Percentiles rank a stretch among this genome's conserved stretches.
Evolutionary conservation across 148 eudicot species (phyloP).

Genomic region (Vaccinium darrowii): DNA sequence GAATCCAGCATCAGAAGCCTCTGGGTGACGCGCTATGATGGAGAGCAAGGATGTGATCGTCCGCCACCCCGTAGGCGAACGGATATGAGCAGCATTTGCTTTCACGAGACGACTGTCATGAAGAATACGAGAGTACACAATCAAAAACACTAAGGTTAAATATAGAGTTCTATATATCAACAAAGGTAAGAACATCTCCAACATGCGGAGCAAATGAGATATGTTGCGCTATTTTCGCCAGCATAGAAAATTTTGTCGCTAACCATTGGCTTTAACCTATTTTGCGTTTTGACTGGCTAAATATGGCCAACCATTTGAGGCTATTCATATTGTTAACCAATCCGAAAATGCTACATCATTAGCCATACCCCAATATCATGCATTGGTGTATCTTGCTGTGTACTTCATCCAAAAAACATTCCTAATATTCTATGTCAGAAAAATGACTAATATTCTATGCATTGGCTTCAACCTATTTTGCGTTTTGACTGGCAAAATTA

Average conservation of each 20-base stretch:
- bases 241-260: background rate
- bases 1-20: conserved; percentile 51
- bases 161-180: background rate
- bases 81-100: conserved; percentile 44
- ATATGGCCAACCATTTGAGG: background rate
- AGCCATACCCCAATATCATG: background rate
- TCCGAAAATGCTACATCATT: background rate
- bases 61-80: conserved; percentile 50
- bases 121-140: background rate
- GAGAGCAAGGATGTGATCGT: conserved; percentile 45
- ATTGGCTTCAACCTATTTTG: background rate
- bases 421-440: no score
- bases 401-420: background rate
- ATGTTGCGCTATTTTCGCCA: background rate
- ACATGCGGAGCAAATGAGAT: background rate
- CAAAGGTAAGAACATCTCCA: conserved; percentile 1
- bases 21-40: conserved; percentile 50
- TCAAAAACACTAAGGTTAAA: background rate
- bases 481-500: background rate
- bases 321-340: background rate
- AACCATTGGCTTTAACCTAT: background rate
- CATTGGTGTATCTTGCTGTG: background rate
- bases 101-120: conserved; percentile 32
- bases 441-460: no score
- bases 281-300: background rate